These are phyloP conservation scores for Trichoderma gracile DNA, from an alignment of 2,329 filamentous ascomycete species.

Conservation along the genomic window DNA sequence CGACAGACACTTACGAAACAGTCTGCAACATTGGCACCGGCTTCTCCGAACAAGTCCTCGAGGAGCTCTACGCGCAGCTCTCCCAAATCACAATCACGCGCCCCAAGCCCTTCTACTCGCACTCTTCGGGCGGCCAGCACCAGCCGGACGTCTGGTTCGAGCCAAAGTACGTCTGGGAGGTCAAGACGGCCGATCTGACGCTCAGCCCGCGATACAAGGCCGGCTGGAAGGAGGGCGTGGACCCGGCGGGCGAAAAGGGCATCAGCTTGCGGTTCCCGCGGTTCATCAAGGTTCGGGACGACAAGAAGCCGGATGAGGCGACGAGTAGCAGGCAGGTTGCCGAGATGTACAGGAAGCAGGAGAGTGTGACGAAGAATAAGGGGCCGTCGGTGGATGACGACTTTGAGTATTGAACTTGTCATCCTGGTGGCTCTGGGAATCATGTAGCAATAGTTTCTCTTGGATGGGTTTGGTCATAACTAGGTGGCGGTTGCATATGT, in stretches of 20 bases:
- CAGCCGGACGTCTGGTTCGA: conserved; percentile 99
- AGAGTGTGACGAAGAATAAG: conserved; percentile 84
- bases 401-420: conserved; percentile 77
- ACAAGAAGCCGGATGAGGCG: conserved; percentile 93
- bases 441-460: background rate
- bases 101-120: conserved; percentile 91
- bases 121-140: conserved; percentile 80
- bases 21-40: conserved; percentile 98
- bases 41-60: conserved; percentile 92
- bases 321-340: conserved; percentile 83
- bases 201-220: conserved; percentile 91
- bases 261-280: conserved; percentile 89
- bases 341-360: conserved; percentile 96
- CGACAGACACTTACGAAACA: conserved; percentile 81
- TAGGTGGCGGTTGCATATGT: background rate
- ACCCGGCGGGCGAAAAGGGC: conserved; percentile 69
- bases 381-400: conserved; percentile 89
- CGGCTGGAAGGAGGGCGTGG: conserved; percentile 78
- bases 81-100: conserved; percentile 79
- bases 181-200: conserved; percentile 93
- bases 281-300: conserved; percentile 88
- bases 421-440: background rate
- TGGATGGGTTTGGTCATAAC: background rate
- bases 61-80: conserved; percentile 77
- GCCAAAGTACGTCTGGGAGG: conserved; percentile 92